Evolutionary conservation across 176 grass and related monocot species (phyloP), one percentile per base, ranked within the genome.

Genomic region (Rhynchospora tenuis): DNA sequence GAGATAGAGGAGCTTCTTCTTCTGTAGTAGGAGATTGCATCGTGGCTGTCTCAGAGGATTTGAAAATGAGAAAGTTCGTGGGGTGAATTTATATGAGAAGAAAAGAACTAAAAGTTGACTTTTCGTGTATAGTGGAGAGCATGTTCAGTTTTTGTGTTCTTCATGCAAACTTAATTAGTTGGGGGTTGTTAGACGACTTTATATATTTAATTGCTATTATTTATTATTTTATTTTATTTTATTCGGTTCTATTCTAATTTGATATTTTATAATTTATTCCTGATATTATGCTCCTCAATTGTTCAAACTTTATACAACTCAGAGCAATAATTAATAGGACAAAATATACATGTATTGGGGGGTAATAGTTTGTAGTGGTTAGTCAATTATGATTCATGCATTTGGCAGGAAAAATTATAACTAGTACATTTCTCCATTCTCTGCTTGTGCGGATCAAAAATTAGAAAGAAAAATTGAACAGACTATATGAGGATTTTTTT

Each of bases 91-190:
- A 76, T 44, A 63, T 70, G 51, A 0, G 29, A 63, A 87, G 78
- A 88, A 60, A 86, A 88, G 57, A 83, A 88, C 66, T 43, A 42
- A 29, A 57, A 29, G 61, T 88, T 90, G 91, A 90, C 86, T 55
- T 78, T 84, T 75, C 11, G 16, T 51, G 8, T 29, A 45, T 84
- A 81, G 84, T 94, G 89, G 89, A 59, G 79, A 11, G 84, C 92
- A 91, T 74, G 89, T 87, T 83, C 64, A 54, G 58, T 64, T 43
- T 26, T 43, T 26, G 67, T 86, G 84, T 83, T 85, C 22, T 20
- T 31, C 86, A 82, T 90, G 78, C 56, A 67, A 26, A 44, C 43
- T 17, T 19, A 64, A 14, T 81, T 44, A 23, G 26, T 82, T 90
- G 6, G 83, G 79, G 80, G n/a, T 5, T 44, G 9, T 87, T 90